Base-by-base conservation (phyloP, 768 basidiomycete genomes). In the Boletellus ananiceps region DNA sequence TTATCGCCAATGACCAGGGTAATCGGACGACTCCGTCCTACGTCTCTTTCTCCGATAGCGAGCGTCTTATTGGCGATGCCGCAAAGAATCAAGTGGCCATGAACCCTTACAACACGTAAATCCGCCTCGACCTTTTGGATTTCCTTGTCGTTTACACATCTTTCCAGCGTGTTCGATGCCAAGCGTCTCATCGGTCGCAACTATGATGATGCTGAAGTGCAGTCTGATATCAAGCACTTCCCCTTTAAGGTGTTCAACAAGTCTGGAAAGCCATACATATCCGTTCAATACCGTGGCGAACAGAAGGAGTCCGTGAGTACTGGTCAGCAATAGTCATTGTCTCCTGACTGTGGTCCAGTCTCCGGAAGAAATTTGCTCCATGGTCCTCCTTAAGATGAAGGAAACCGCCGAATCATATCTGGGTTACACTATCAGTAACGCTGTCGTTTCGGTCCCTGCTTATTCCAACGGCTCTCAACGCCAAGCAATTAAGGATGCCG, bases 321-420 rank as follows among this genome's bases (percentile, higher is more conserved):
- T 21, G 14, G 13, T n/a, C 8, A 14, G 8, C 8, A 14, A 35
- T 1, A 14, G 7, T 31, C 6, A 7, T 6, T 58, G 8, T 32
- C 2, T n/a, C 29, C 19, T 61, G n/a, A 64, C 14, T 16, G 14
- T 16, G 11, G 69, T 65, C 62, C 70, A 83, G 82, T 91, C 91
- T 18, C 95, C 95, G 23, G 93, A 97, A 69, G 95, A 98, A 74
- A 86, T 98, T 62, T 98, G 95, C 12, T 91, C 95, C 50, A 98
- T 98, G 95, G 83, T 98, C 57, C 81, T 98, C 52, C 74, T 80
- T 55, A 98, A 98, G 77, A 97, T 98, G 93, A 95, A 93, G 82
- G 94, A 98, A 75, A 90, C 83, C 49, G 92, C 95, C 31, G 95
- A 98, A 76, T 86, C 95, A 42, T 96, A 98, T 75, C 81, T 98